Conservation (phyloP, 441 rosid genomes). For the Biscutella auriculata region DNA sequence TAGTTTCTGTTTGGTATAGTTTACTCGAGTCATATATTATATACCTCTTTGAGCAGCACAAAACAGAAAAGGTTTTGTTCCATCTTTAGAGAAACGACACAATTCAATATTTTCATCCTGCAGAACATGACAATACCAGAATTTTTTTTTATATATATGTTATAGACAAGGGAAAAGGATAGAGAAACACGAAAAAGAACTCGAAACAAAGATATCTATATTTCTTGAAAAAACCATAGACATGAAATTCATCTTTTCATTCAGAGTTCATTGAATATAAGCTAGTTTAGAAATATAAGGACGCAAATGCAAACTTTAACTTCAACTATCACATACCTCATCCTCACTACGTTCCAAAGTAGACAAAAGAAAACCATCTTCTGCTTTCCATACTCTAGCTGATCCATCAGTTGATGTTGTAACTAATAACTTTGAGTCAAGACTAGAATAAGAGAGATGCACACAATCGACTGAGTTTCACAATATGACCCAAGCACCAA, state of each 20-base stretch:
- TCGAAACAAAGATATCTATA: not conserved
- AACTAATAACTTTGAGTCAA: constrained; percentile 85
- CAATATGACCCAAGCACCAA: not conserved
- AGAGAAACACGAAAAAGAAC: not conserved
- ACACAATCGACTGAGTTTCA: not conserved
- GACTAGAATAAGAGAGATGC: constrained; percentile 34
- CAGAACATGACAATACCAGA: constrained; percentile 8
- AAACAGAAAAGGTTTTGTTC: constrained; percentile 84
- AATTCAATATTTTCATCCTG: constrained; percentile 83
- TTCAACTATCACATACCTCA: constrained; percentile 21
- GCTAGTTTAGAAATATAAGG: not conserved
- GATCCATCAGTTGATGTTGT: constrained; percentile 88
- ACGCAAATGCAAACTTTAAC: not conserved
- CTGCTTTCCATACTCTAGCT: constrained; percentile 93
- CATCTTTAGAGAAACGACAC: constrained; percentile 85
- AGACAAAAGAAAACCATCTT: constrained; percentile 62
- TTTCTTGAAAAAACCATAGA: not conserved
- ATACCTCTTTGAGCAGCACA: constrained; percentile 72
- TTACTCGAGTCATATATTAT: not conserved
- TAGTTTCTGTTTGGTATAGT: not conserved
- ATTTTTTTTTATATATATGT: no score
- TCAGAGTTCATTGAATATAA: not conserved
- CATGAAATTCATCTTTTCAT: not conserved
- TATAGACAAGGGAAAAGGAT: not conserved
- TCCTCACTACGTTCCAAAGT: constrained; percentile 67